phyloP scores from a whole-genome alignment of 441 rosid species.

The Jatropha podagrica region DNA sequence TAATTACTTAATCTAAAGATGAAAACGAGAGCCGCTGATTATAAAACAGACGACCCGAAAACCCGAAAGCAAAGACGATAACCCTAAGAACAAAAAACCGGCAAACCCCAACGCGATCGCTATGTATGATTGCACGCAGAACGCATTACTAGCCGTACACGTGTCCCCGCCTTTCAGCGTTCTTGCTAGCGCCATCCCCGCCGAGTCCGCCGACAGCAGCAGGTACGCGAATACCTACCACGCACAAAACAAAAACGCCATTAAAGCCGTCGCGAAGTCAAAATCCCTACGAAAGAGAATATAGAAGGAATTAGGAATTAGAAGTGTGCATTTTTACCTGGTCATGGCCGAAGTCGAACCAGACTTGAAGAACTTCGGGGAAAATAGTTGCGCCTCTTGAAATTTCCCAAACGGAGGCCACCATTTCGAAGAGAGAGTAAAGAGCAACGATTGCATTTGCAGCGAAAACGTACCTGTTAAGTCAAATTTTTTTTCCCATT shows the following conservation, averaged over 20 bases:
- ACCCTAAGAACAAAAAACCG: constrained; percentile 70
- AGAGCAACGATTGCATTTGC: constrained; percentile 82
- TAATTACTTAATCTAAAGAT: constrained; percentile 35
- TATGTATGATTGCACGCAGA: constrained; percentile 78
- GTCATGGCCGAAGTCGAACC: constrained; percentile 98
- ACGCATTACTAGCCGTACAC: constrained; percentile 48
- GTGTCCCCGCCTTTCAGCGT: constrained; percentile 57
- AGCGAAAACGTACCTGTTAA: constrained; percentile 63
- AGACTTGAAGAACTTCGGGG: constrained; percentile 78
- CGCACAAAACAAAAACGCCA: background rate
- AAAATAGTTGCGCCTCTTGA: constrained; percentile 63
- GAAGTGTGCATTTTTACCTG: constrained; percentile 42
- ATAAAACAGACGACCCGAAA: constrained; percentile 82
- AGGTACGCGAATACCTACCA: constrained; percentile 83
- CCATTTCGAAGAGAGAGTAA: constrained; percentile 79
- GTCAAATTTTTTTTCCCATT: background rate
- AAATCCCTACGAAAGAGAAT: background rate
- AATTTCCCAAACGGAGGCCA: constrained; percentile 80
- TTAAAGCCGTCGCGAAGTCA: background rate
- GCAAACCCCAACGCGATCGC: constrained; percentile 78
- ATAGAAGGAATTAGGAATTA: background rate
- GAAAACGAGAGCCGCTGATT: constrained; percentile 85
- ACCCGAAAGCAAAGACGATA: constrained; percentile 78
- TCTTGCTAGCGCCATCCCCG: constrained; percentile 67
- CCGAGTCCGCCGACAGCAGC: constrained; percentile 76